phyloP scores from a whole-genome alignment of 2,329 filamentous ascomycete species.

The Zymoseptoria pseudotritici region DNA sequence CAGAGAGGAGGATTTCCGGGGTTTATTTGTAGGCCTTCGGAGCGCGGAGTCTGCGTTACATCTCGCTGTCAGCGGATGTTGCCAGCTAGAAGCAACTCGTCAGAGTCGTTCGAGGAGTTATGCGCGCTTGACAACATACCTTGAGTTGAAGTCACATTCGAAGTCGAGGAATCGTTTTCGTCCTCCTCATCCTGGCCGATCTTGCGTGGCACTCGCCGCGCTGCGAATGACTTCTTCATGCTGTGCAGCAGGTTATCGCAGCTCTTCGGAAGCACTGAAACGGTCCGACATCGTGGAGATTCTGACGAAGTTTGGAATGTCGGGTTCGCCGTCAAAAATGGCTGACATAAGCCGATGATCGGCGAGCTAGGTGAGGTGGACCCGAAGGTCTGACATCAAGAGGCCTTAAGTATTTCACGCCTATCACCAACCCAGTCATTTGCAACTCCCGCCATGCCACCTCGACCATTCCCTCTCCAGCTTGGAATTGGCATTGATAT shows the following conservation, averaged over 20 bases:
- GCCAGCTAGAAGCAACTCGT: constrained; percentile 14
- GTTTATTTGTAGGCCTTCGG: constrained; percentile 46
- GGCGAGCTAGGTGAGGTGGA: background rate
- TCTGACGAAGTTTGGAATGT: background rate
- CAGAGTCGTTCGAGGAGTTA: constrained; percentile 10
- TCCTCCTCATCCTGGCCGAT: constrained; percentile 63
- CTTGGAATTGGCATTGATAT: constrained; percentile 73
- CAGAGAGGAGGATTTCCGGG: constrained; percentile 64
- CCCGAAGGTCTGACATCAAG: background rate
- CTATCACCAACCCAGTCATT: background rate
- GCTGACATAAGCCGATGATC: background rate
- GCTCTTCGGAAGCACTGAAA: background rate
- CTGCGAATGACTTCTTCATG: constrained; percentile 53
- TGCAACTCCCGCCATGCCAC: constrained; percentile 31
- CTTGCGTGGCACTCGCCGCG: constrained; percentile 64
- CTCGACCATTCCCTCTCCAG: constrained; percentile 54
- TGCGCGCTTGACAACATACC: constrained; percentile 15
- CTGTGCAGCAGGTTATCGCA: constrained; percentile 1
- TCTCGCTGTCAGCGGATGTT: constrained; percentile 34
- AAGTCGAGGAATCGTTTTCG: constrained; percentile 34
- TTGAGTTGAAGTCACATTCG: constrained; percentile 13
- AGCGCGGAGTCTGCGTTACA: constrained; percentile 40
- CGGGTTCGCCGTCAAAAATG: background rate
- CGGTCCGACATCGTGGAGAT: background rate
- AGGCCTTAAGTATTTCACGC: background rate